These are phyloP conservation scores for Noccaea caerulescens DNA, from an alignment of 345 rosid genomes.

Conservation along the genomic window DNA sequence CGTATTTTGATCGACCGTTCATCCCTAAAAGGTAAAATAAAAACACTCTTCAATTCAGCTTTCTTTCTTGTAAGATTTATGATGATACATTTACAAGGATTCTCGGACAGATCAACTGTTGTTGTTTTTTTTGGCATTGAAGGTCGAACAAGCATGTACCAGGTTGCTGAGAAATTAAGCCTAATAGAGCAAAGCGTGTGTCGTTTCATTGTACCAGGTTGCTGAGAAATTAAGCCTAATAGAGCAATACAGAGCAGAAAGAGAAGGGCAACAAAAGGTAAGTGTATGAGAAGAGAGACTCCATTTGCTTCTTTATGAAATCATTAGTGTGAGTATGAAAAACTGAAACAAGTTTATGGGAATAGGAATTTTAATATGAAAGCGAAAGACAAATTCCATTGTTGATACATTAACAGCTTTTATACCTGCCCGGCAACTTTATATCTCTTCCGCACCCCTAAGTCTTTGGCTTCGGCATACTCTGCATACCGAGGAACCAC, in stretches of 20 bases:
- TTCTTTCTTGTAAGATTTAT: too few species aligned
- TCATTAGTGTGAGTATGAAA: too few species aligned
- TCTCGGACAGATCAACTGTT: too few species aligned
- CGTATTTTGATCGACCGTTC: conserved; percentile 90
- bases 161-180: too few species aligned
- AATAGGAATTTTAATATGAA: neutral
- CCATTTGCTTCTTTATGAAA: too few species aligned
- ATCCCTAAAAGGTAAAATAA: conserved; percentile 69
- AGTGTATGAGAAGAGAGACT: too few species aligned
- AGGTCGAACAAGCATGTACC: too few species aligned
- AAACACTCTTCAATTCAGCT: too few species aligned
- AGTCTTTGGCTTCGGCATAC: conserved; percentile 63
- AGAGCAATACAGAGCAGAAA: conserved; percentile 82
- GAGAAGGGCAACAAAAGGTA: conserved; percentile 42
- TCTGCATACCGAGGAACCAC: conserved; percentile 85
- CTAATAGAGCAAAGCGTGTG: too few species aligned
- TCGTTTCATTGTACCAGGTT: conserved; percentile 46
- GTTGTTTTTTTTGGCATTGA: too few species aligned
- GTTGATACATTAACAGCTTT: conserved; percentile 37
- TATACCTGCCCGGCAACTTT: conserved; percentile 88
- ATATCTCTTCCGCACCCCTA: conserved; percentile 72
- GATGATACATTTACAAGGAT: too few species aligned
- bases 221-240: conserved; percentile 69
- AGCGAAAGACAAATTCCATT: conserved; percentile 5
- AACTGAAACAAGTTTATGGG: too few species aligned